phyloP scores from a whole-genome alignment of 2,329 filamentous ascomycete species.

The Sporothrix euskadiensis region DNA sequence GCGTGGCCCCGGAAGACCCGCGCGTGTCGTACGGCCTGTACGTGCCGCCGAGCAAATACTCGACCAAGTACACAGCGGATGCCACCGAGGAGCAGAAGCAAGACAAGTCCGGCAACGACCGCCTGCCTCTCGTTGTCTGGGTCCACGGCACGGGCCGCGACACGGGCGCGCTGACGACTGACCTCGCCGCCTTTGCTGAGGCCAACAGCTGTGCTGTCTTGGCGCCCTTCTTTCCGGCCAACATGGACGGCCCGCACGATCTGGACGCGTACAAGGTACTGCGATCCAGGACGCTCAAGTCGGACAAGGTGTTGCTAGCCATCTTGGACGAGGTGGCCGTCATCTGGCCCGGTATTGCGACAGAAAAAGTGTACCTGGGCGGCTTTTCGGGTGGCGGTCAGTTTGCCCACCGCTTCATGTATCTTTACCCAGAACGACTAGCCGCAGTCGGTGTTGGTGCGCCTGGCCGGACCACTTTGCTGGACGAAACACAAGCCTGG shows the following conservation, averaged over 20 bases:
- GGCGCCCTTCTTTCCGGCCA: conserved; percentile 17
- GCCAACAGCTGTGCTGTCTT: conserved; percentile 16
- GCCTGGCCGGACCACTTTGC: not conserved
- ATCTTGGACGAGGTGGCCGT: conserved; percentile 13
- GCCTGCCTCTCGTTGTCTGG: conserved; percentile 11
- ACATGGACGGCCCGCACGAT: conserved; percentile 12
- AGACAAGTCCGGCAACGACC: not conserved
- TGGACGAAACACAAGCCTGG: conserved; percentile 5
- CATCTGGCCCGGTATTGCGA: conserved; percentile 13
- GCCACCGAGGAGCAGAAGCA: not conserved
- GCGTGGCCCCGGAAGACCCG: conserved; percentile 9
- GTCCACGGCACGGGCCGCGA: conserved; percentile 13
- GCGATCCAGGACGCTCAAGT: not conserved
- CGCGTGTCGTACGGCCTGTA: conserved; percentile 10
- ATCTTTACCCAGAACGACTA: conserved; percentile 10
- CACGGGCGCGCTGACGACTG: not conserved
- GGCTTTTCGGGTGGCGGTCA: conserved; percentile 18
- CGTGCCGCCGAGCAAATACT: conserved; percentile 8
- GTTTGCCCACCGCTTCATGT: conserved; percentile 20
- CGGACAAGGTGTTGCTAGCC: conserved; percentile 5
- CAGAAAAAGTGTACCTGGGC: not conserved
- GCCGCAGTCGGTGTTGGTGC: not conserved
- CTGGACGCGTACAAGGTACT: conserved; percentile 21
- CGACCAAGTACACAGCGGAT: conserved; percentile 3
- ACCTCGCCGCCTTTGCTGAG: not conserved